These are phyloP conservation scores for Periconia sp. DNA, from an alignment of 2,329 filamentous ascomycete species.

Conservation along the genomic window DNA sequence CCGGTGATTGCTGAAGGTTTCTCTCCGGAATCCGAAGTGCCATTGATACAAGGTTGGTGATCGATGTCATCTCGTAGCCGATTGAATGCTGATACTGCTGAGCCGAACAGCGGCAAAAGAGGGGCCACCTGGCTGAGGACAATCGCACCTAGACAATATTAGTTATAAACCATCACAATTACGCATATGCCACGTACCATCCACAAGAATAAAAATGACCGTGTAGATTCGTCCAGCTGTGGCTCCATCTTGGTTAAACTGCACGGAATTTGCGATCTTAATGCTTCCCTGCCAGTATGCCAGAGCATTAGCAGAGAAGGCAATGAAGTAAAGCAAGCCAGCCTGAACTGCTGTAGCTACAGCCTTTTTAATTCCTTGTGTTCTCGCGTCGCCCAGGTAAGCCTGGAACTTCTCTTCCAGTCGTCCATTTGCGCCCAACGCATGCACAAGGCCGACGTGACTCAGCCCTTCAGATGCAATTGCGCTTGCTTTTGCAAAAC, in stretches of 20 bases:
- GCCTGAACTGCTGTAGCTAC: constrained; percentile 63
- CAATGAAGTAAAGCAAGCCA: constrained; percentile 70
- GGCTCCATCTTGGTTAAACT: constrained; percentile 31
- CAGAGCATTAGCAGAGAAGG: constrained; percentile 70
- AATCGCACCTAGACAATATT: constrained; percentile 47
- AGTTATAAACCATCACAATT: constrained; percentile 3
- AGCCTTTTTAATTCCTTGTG: constrained; percentile 64
- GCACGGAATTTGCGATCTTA: constrained; percentile 56
- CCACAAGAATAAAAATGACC: constrained; percentile 62
- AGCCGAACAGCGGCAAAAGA: constrained; percentile 57
- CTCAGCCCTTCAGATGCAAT: constrained; percentile 68
- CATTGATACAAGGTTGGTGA: constrained; percentile 48
- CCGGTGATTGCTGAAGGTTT: constrained; percentile 53
- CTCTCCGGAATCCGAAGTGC: constrained; percentile 36
- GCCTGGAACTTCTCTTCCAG: constrained; percentile 66
- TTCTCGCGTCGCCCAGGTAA: constrained; percentile 58
- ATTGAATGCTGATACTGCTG: constrained; percentile 60
- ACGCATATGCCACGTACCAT: constrained; percentile 42
- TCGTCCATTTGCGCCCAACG: constrained; percentile 65
- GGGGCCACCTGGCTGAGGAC: constrained; percentile 55
- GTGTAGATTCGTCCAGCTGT: constrained; percentile 59
- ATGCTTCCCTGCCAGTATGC: constrained; percentile 72
- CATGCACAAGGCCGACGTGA: constrained; percentile 67
- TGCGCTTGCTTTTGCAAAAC: constrained; percentile 64
- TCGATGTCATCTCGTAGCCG: constrained; percentile 66